phyloP scores from a whole-genome alignment of 2,329 filamentous ascomycete species.

The Diaporthe eres region DNA sequence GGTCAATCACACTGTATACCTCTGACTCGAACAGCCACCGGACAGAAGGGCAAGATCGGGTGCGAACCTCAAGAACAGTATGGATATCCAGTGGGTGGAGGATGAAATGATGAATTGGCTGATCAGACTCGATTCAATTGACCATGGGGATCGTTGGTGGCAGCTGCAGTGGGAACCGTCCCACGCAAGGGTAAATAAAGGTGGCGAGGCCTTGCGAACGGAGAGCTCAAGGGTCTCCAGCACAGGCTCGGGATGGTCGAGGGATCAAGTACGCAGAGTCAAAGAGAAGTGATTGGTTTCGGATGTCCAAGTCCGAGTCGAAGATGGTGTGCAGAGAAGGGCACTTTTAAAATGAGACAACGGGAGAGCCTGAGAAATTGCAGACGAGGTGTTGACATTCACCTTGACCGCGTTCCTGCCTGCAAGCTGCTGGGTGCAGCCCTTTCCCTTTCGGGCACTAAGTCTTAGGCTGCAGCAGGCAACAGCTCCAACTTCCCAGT shows the following conservation, averaged over 20 bases:
- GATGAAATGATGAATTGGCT: background rate
- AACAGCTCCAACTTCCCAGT: constrained; percentile 1
- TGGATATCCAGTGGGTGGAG: background rate
- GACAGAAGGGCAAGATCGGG: background rate
- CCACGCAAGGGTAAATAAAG: background rate
- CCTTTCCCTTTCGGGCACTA: constrained; percentile 15
- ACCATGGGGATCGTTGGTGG: background rate
- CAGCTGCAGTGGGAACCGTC: background rate
- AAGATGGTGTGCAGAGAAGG: background rate
- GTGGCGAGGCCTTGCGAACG: background rate
- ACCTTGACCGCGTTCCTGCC: constrained; percentile 8
- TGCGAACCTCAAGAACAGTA: background rate
- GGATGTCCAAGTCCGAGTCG: background rate
- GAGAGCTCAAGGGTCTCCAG: background rate
- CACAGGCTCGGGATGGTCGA: background rate
- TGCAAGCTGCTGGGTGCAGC: constrained; percentile 1
- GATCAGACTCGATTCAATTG: background rate
- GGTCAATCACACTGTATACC: background rate
- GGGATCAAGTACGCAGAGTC: background rate
- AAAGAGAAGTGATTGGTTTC: background rate
- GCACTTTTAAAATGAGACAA: background rate
- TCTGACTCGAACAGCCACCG: too few relatives aligned
- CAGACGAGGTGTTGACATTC: background rate
- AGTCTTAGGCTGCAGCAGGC: constrained; percentile 32
- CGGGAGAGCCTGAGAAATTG: background rate